These are phyloP conservation scores for Schwanniomyces yamadae DNA, from an alignment of 805 yeast species.

Conservation along the genomic window DNA sequence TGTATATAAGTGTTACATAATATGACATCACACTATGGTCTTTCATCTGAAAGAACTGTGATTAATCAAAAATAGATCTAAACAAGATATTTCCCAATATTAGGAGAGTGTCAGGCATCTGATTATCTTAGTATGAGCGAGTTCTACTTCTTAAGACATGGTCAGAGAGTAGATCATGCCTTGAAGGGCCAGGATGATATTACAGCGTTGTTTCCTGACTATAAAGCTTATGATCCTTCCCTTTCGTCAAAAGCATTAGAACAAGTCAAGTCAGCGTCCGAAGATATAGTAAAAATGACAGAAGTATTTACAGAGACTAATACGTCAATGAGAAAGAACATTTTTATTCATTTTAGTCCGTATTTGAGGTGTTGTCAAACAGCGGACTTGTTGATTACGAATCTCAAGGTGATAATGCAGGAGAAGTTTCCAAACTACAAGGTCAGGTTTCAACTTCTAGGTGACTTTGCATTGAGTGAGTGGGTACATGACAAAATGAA, in stretches of 20 bases:
- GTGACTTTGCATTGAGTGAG: slow-evolving; percentile 46
- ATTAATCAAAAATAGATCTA: too few relatives aligned
- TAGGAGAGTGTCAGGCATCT: too few relatives aligned
- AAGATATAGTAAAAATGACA: slow-evolving; percentile 24
- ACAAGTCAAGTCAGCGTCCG: slow-evolving; percentile 28
- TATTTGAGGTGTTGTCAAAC: slow-evolving; percentile 45
- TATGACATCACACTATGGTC: background rate
- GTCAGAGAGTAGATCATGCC: slow-evolving; percentile 41
- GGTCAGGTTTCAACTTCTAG: slow-evolving; percentile 36
- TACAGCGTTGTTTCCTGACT: slow-evolving; percentile 25
- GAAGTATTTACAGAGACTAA: slow-evolving; percentile 17
- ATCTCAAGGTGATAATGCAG: slow-evolving; percentile 22
- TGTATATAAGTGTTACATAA: background rate
- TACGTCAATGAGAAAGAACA: slow-evolving; percentile 24
- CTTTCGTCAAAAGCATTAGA: slow-evolving; percentile 26
- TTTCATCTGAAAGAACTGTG: too few relatives aligned
- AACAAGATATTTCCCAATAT: too few relatives aligned
- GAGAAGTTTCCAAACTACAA: slow-evolving; percentile 27
- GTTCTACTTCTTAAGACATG: slow-evolving; percentile 45
- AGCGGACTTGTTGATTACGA: slow-evolving; percentile 37
- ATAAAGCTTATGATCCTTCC: slow-evolving; percentile 38
- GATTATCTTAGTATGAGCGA: too few relatives aligned
- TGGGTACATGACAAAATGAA: slow-evolving; percentile 47
- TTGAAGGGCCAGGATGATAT: slow-evolving; percentile 22
- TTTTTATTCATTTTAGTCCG: slow-evolving; percentile 42